A percentile compares a stretch with the other conserved stretches of the same genome.
phyloP scores from a whole-genome alignment of 2,329 filamentous ascomycete species.

The Trichoderma afroharzianum region DNA sequence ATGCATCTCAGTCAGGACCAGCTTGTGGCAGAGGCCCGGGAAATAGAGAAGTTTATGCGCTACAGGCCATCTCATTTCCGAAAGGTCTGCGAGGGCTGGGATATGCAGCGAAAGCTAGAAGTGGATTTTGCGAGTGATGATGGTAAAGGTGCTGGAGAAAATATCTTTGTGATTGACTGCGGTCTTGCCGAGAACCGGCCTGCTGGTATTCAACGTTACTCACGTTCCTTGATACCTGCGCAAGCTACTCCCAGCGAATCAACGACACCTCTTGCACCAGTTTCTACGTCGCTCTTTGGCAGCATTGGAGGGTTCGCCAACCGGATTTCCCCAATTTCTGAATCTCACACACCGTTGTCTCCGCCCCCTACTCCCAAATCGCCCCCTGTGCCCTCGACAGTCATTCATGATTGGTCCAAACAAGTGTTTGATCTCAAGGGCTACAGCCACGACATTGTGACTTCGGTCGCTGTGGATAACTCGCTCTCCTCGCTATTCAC shows the following conservation, averaged over 20 bases:
- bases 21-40: slow-evolving; percentile 69
- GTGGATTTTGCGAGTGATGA: slow-evolving; percentile 88
- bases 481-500: slow-evolving; percentile 71
- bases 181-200: slow-evolving; percentile 59
- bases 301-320: background rate
- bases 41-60: slow-evolving; percentile 73
- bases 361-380: slow-evolving; percentile 25
- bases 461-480: slow-evolving; percentile 66
- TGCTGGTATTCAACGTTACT: slow-evolving; percentile 43
- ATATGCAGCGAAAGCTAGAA: slow-evolving; percentile 81
- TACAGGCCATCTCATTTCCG: slow-evolving; percentile 76
- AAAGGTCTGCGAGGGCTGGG: slow-evolving; percentile 77
- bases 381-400: slow-evolving; percentile 17
- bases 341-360: slow-evolving; percentile 24
- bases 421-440: slow-evolving; percentile 49
- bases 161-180: slow-evolving; percentile 68
- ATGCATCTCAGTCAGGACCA: slow-evolving; percentile 70
- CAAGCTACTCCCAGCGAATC: slow-evolving; percentile 16
- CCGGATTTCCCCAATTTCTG: slow-evolving; percentile 15
- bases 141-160: slow-evolving; percentile 71
- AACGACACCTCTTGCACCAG: background rate
- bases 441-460: slow-evolving; percentile 59
- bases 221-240: slow-evolving; percentile 31
- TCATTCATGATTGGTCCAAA: slow-evolving; percentile 32
- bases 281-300: slow-evolving; percentile 32